These are phyloP conservation scores for Globisporangium spinosum DNA, from an alignment of 352 stramenopile species.

Conservation along the genomic window DNA sequence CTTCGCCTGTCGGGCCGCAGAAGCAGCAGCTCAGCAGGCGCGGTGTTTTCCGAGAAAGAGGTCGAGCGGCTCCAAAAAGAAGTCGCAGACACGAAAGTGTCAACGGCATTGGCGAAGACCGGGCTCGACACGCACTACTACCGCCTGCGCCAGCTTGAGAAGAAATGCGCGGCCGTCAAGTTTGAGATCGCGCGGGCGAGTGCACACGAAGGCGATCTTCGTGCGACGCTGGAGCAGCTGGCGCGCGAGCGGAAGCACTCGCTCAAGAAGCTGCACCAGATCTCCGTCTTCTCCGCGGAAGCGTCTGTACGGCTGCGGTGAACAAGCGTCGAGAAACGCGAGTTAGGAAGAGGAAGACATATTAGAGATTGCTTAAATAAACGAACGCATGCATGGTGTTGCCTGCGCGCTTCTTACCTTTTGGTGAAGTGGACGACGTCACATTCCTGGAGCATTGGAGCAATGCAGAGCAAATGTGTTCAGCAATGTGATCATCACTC, in stretches of 20 bases:
- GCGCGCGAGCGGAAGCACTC: conserved; percentile 38
- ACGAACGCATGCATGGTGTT: not conserved
- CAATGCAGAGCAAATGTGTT: not conserved
- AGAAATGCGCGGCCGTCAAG: conserved; percentile 55
- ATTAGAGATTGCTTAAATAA: not conserved
- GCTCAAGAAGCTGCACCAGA: conserved; percentile 53
- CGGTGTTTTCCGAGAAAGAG: conserved; percentile 42
- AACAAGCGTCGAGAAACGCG: not conserved
- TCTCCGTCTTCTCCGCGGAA: conserved; percentile 47
- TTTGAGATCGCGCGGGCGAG: conserved; percentile 60
- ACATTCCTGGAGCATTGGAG: not conserved
- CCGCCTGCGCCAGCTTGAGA: conserved; percentile 51
- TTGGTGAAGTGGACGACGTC: not conserved
- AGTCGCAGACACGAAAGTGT: conserved; percentile 61
- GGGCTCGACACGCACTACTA: conserved; percentile 64
- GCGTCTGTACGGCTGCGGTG: conserved; percentile 5
- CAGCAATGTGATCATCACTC: not conserved
- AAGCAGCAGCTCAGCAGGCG: conserved; percentile 11
- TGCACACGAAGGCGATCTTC: conserved; percentile 60
- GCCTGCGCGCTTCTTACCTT: not conserved
- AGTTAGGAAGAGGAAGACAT: not conserved
- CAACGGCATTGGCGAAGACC: conserved; percentile 48
- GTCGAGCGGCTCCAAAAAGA: conserved; percentile 61
- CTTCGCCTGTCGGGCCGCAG: conserved; percentile 21
- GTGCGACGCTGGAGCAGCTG: conserved; percentile 50